These are phyloP conservation scores for Odontarrhena argentea DNA, from an alignment of 345 rosid species.

Conservation along the genomic window DNA sequence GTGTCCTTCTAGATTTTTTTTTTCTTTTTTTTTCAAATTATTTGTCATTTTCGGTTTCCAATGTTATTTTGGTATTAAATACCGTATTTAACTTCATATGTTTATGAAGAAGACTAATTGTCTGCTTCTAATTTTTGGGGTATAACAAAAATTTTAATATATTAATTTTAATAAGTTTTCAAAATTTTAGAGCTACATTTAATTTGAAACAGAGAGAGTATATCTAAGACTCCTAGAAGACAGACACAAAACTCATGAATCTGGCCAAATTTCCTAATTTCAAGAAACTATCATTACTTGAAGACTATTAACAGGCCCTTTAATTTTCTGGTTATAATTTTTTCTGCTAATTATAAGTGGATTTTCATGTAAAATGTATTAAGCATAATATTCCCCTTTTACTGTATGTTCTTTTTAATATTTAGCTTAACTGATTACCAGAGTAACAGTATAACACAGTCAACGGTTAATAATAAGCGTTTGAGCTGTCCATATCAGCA, in stretches of 20 bases:
- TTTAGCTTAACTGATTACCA: not conserved
- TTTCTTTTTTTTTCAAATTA: no score
- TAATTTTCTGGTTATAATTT: not conserved
- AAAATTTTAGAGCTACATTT: no score
- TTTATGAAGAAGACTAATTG: no score
- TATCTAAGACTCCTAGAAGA: not conserved
- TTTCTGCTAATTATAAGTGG: not conserved
- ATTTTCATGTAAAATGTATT: not conserved
- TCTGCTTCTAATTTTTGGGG: no score
- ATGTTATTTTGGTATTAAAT: no score
- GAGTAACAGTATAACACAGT: not conserved
- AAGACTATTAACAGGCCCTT: no score
- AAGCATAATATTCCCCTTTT: not conserved
- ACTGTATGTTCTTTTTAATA: not conserved
- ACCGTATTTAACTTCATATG: no score
- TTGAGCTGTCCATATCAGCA: slow-evolving; percentile 21
- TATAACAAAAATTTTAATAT: no score
- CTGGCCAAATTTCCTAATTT: not conserved
- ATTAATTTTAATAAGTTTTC: no score
- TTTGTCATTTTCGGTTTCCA: no score
- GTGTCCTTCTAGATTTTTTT: no score
- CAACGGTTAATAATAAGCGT: slow-evolving; percentile 8
- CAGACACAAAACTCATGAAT: not conserved
- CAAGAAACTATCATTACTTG: not conserved
- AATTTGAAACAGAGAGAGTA: no score